Evolutionary conservation across 1,284 basidiomycete species (phyloP).

Genomic region (Xerocomus cyaneibrunnescens): DNA sequence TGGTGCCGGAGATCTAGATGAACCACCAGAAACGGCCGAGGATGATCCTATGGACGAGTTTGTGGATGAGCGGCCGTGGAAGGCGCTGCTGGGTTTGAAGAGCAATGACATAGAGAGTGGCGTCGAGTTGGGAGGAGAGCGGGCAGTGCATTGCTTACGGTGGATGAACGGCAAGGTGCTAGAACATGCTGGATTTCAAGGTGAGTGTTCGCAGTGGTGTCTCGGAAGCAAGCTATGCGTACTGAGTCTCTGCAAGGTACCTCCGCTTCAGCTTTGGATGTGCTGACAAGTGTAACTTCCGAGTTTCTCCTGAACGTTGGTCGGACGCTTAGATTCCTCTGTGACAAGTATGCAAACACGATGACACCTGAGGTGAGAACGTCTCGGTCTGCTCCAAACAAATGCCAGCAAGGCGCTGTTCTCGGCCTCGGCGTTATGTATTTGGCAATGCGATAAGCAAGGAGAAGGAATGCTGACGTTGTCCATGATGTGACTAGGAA

Average conservation of each 20-base stretch:
- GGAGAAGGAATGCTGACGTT: slow-evolving; percentile 6
- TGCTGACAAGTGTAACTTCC: slow-evolving; percentile 75
- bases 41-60: slow-evolving; percentile 42
- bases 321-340: slow-evolving; percentile 76
- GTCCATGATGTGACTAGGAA: slow-evolving; percentile 54
- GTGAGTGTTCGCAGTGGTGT: slow-evolving; percentile 41
- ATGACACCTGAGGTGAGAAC: slow-evolving; percentile 79
- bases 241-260: slow-evolving; percentile 44
- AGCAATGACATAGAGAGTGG: slow-evolving; percentile 17
- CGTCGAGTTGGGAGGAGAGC: slow-evolving; percentile 47
- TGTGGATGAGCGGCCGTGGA: slow-evolving; percentile 54
- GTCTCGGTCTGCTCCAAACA: slow-evolving; percentile 6
- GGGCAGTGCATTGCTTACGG: slow-evolving; percentile 58
- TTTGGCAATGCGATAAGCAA: background rate
- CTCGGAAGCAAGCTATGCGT: background rate
- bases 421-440: slow-evolving; percentile 1
- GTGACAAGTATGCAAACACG: slow-evolving; percentile 75
- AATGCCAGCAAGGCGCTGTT: background rate
- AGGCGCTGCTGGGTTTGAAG: slow-evolving; percentile 25
- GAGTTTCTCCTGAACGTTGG: slow-evolving; percentile 89
- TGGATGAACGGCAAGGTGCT: slow-evolving; percentile 76
- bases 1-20: slow-evolving; percentile 36
- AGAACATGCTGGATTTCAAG: slow-evolving; percentile 89
- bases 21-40: slow-evolving; percentile 24
- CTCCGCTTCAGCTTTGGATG: slow-evolving; percentile 71